Percentiles rank a stretch among this genome's conserved stretches.
Conservation (phyloP, 345 rosid genomes). For the Lepidium sativum region DNA sequence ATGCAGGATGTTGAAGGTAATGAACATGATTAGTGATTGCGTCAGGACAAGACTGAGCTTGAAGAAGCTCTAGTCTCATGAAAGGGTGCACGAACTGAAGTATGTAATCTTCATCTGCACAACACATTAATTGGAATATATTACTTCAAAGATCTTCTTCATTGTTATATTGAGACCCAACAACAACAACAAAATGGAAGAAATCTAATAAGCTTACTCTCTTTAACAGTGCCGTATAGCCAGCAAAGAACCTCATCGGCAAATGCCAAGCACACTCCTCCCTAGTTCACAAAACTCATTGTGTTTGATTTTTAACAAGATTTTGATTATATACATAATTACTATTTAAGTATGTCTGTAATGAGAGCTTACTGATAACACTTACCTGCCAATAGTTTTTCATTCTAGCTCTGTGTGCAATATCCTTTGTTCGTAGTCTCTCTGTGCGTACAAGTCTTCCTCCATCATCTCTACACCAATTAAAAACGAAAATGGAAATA, state of each 20-base stretch:
- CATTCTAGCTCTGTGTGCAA: constrained; percentile 74
- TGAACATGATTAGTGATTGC: constrained; percentile 62
- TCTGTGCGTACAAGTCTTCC: constrained; percentile 90
- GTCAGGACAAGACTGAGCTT: constrained; percentile 83
- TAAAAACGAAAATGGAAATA: not conserved
- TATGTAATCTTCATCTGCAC: constrained; percentile 78
- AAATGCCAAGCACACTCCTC: constrained; percentile 94
- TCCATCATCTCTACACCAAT: constrained; percentile 61
- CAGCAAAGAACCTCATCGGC: constrained; percentile 98
- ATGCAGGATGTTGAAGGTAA: constrained; percentile 24
- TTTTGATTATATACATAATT: not conserved
- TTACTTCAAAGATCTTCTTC: not conserved
- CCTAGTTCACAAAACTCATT: constrained; percentile 33
- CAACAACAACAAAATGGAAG: not conserved
- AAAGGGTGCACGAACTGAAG: constrained; percentile 72
- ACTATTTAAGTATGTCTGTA: not conserved
- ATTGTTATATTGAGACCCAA: not conserved
- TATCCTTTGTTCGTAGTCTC: constrained; percentile 82
- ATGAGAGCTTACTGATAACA: constrained; percentile 6
- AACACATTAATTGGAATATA: not conserved
- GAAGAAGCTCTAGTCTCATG: constrained; percentile 84
- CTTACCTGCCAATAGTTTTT: constrained; percentile 95
- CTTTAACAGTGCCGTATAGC: constrained; percentile 97
- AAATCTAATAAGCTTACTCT: constrained; percentile 53
- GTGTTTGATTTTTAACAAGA: not conserved